Percentiles rank a stretch among this genome's conserved stretches.
Evolutionary conservation across 208 protist species (phyloP).

Genomic region (Balamuthia mandrillaris): DNA sequence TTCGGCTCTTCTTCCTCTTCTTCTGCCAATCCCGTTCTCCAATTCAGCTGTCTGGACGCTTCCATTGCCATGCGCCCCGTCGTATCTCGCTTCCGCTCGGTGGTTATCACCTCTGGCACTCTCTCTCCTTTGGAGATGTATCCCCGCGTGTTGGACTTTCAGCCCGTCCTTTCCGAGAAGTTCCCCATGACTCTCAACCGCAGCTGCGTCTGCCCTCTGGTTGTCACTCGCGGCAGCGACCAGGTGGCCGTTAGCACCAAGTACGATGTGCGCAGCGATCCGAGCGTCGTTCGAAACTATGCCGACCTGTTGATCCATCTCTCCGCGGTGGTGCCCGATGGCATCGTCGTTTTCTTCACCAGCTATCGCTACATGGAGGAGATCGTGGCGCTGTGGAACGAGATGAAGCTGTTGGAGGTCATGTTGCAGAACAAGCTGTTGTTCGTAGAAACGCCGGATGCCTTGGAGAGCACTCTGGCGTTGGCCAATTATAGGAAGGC

Average conservation of each 20-base stretch:
- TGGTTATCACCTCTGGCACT: conserved; percentile 75
- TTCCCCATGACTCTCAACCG: conserved; percentile 92
- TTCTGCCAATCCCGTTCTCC: background rate
- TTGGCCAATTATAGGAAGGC: conserved; percentile 93
- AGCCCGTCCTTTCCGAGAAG: conserved; percentile 82
- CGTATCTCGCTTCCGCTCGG: conserved; percentile 88
- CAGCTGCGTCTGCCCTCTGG: conserved; percentile 33
- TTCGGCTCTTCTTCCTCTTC: background rate
- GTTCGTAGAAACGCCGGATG: conserved; percentile 96
- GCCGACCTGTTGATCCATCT: conserved; percentile 90
- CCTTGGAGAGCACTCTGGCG: conserved; percentile 93
- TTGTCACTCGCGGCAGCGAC: conserved; percentile 67
- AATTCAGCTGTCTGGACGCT: conserved; percentile 85
- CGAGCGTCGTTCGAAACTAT: conserved; percentile 91
- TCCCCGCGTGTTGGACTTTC: conserved; percentile 95
- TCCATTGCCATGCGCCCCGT: conserved; percentile 94
- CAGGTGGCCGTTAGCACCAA: conserved; percentile 60
- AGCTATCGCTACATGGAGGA: conserved; percentile 82
- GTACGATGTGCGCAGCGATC: conserved; percentile 75
- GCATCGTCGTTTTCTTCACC: conserved; percentile 78
- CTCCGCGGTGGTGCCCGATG: conserved; percentile 92
- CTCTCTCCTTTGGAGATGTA: conserved; percentile 98
- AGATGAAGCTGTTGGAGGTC: conserved; percentile 84
- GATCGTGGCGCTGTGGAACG: conserved; percentile 78
- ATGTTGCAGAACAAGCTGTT: conserved; percentile 93